A percentile compares a stretch with the other conserved stretches of the same genome.
Evolutionary conservation across 176 grass and related monocot genomes (phyloP).

Genomic region (Hordeum marinum): DNA sequence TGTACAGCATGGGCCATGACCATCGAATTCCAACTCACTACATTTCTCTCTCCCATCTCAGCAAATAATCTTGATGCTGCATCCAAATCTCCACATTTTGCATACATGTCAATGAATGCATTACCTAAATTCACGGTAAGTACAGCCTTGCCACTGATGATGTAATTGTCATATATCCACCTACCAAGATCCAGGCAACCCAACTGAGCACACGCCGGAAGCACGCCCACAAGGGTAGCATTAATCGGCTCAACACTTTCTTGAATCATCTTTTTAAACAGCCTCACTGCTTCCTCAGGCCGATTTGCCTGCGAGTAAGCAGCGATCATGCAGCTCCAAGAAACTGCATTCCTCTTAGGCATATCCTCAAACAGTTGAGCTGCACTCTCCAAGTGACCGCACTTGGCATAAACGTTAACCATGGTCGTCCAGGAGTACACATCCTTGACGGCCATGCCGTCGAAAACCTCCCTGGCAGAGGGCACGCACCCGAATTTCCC

Average conservation of each 20-base stretch:
- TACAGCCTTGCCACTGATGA: constrained; percentile 27
- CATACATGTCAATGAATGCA: constrained; percentile 57
- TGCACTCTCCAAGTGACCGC: constrained; percentile 40
- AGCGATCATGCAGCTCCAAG: constrained; percentile 69
- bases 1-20: constrained; percentile 48
- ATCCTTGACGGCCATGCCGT: constrained; percentile 43
- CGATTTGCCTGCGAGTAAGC: constrained; percentile 44
- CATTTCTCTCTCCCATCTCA: constrained; percentile 48
- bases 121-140: constrained; percentile 53
- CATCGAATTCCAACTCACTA: constrained; percentile 66
- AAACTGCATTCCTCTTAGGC: constrained; percentile 50
- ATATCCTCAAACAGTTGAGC: constrained; percentile 36
- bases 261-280: constrained; percentile 50
- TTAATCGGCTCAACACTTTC: constrained; percentile 45
- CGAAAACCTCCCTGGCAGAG: constrained; percentile 53
- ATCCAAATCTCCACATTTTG: constrained; percentile 66
- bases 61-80: constrained; percentile 50
- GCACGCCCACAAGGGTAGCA: constrained; percentile 54
- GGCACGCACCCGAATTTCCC: constrained; percentile 43
- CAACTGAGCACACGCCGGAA: constrained; percentile 45
- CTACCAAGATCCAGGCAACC: constrained; percentile 62
- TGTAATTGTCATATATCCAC: constrained; percentile 41
- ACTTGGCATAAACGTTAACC: constrained; percentile 51
- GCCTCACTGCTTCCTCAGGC: constrained; percentile 35
- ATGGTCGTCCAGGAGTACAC: constrained; percentile 69